Evolutionary conservation across 2,329 filamentous ascomycete species (phyloP).

Genomic region (Aspergillus ochraceoroseus): DNA sequence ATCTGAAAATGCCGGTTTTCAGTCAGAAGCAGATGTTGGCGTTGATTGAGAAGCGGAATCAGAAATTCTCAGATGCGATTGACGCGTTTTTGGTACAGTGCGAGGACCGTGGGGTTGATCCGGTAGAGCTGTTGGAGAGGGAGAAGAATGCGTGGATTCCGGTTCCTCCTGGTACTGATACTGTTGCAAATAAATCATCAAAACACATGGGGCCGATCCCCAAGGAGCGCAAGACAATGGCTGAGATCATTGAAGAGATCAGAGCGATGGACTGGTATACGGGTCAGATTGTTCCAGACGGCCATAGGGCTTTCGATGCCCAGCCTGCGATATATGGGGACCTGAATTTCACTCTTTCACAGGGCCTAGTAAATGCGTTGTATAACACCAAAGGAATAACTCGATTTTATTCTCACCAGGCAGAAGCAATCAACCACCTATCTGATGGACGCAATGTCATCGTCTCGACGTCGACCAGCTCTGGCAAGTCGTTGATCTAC

Average conservation of each 20-base stretch:
- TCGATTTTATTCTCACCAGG: conserved; percentile 83
- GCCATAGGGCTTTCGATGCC: conserved; percentile 83
- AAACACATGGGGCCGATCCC: conserved; percentile 68
- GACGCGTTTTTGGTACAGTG: conserved; percentile 73
- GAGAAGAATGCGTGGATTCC: conserved; percentile 62
- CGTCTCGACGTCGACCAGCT: conserved; percentile 90
- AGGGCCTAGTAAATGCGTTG: conserved; percentile 88
- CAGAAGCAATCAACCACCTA: conserved; percentile 85
- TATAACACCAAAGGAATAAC: conserved; percentile 89
- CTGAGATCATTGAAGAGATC: conserved; percentile 80
- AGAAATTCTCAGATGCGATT: conserved; percentile 72
- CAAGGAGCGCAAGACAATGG: conserved; percentile 69
- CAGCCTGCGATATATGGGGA: conserved; percentile 78
- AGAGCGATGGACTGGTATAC: conserved; percentile 82
- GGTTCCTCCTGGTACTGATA: conserved; percentile 45
- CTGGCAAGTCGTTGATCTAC: conserved; percentile 96
- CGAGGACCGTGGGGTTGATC: conserved; percentile 57
- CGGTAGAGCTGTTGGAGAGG: conserved; percentile 59
- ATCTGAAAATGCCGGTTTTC: conserved; percentile 85
- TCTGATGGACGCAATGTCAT: conserved; percentile 81
- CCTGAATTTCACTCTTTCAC: conserved; percentile 78
- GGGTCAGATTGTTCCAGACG: conserved; percentile 86
- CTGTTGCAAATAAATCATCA: conserved; percentile 33
- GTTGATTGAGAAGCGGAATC: conserved; percentile 83
- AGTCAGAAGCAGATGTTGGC: conserved; percentile 87